Base-by-base conservation (phyloP, 768 basidiomycete species). In the Phallus indusiatus region DNA sequence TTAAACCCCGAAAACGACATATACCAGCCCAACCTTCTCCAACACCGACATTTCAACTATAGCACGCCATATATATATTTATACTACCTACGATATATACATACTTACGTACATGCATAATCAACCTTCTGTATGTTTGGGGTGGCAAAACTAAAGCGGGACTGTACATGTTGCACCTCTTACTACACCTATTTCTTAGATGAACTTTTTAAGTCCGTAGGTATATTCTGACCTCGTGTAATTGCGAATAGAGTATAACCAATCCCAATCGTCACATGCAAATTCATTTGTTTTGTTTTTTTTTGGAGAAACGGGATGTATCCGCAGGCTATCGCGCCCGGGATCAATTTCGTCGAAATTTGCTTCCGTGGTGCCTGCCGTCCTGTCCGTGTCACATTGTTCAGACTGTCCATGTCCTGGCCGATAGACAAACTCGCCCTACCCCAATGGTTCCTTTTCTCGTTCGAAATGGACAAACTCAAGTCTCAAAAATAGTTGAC, bases 1-100 rank as follows among this genome's bases (percentile, higher is more conserved):
- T 95, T 78, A 97, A 96, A 75, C 93, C 94, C 48, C 85, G 83
- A 69, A 42, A 11, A 42, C 59, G 57, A 16, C 49, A 57, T 0
- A 21, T 5, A 5, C 14, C 21, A 12, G 21, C 16, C 10, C 47
- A 37, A 18, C 18, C 24, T n/a, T 34, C 14, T n/a, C 18, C 46
- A 21, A 28, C 28, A 49, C 20, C 24, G 18, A 50, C 24, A n/a
- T 28, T 28, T 28, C 28, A 28, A 28, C 56, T 14, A 18, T n/a
- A n/a, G 42, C 42, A 42, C 42, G 42, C 4, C 12, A 42, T 42
- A n/a, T n/a, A n/a, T 28, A n/a, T 42, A 5, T 42, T 42, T 42
- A 42, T 42, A 28, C 28, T 28, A 28, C 28, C 28, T 28, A 28
- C 28, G 28, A 28, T 28, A 28, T 7, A 28, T 28, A 28, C 28